Conservation (phyloP, 169 alveolate species). For the Plasmodium ovale region DNA sequence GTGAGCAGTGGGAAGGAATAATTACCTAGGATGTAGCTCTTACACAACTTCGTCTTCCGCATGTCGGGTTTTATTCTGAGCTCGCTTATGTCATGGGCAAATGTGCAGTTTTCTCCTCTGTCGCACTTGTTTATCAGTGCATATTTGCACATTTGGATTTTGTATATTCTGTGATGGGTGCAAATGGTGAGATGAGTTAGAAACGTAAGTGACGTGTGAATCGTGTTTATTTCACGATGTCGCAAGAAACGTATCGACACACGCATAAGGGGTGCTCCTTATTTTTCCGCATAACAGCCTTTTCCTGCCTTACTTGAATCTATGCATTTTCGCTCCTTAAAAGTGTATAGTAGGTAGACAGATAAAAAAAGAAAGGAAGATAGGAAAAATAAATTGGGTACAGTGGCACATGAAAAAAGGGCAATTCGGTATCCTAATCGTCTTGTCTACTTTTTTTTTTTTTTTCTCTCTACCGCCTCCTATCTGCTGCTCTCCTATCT, state of each 20-base stretch:
- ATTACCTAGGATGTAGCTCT: constrained; percentile 54
- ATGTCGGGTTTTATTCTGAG: constrained; percentile 67
- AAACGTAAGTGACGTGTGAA: too few relatives aligned
- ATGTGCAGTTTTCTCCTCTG: constrained; percentile 63
- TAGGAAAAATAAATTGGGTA: not conserved
- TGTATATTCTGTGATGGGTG: constrained; percentile 32
- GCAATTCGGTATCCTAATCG: not conserved
- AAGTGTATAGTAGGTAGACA: not conserved
- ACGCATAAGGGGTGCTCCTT: not conserved
- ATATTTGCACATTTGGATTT: constrained; percentile 63
- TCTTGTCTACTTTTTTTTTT: not conserved
- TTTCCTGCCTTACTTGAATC: constrained; percentile 42
- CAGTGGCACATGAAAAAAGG: not conserved
- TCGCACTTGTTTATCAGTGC: constrained; percentile 66
- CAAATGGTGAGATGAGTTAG: too few relatives aligned
- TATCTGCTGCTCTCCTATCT: too few relatives aligned
- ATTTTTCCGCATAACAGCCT: not conserved
- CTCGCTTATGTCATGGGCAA: constrained; percentile 62
- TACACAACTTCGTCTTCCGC: constrained; percentile 61
- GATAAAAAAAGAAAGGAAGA: too few relatives aligned
- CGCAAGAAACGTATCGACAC: not conserved
- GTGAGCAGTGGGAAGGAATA: too few relatives aligned
- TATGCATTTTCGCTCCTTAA: constrained; percentile 35
- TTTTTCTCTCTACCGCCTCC: not conserved
- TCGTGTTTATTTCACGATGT: constrained; percentile 19